Evolutionary conservation across 2,329 filamentous ascomycete genomes (phyloP), one percentile per base, ranked within the genome.

Genomic region (Cryphonectria parasitica): DNA sequence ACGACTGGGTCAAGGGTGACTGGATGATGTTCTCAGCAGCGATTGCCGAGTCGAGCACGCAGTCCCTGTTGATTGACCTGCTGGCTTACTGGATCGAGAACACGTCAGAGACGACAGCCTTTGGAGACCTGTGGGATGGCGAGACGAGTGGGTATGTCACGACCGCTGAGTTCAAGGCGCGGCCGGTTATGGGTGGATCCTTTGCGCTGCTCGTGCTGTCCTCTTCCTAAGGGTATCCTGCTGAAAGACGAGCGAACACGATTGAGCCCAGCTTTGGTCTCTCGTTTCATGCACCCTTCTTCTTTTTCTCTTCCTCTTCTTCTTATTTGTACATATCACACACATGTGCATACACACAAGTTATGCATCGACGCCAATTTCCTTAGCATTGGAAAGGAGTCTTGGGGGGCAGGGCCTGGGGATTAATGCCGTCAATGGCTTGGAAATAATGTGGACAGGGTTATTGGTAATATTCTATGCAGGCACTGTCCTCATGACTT

Each of bases 11-110:
- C 73, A 97, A 97, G 82, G 89, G 89, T 0, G 94, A 97, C 82
- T 97, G 94, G 94, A 90, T 95, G 78, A 89, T 96, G 78, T 95
- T 94, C 82, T 88, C 89, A 6, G 94, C 94, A n/a, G 91, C 93
- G 13, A 90, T 95, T 15, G 87, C 92, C 0, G 86, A 85, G 58
- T 79, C 84, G 67, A 80, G 84, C 41, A 91, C 91, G 1, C 86
- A 89, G 68, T 80, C 84, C 15, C 84, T 90, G 78, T 92, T 97
- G 75, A 84, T 95, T 66, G 83, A 88, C 64, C 86, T 88, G 49
- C 86, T 95, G 61, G 91, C 91, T 2, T 83, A 81, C 70, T 97
- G 93, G 92, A 85, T 97, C 76, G 91, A 91, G 75, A 66, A 61
- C 28, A 73, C 71, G 54, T 25, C 61, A 17, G 88, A 90, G 77